Evolutionary conservation across 192 early-diverging fungal genomes (phyloP), one percentile per base, ranked within the genome.

Genomic region (Linnemannia hyalina): DNA sequence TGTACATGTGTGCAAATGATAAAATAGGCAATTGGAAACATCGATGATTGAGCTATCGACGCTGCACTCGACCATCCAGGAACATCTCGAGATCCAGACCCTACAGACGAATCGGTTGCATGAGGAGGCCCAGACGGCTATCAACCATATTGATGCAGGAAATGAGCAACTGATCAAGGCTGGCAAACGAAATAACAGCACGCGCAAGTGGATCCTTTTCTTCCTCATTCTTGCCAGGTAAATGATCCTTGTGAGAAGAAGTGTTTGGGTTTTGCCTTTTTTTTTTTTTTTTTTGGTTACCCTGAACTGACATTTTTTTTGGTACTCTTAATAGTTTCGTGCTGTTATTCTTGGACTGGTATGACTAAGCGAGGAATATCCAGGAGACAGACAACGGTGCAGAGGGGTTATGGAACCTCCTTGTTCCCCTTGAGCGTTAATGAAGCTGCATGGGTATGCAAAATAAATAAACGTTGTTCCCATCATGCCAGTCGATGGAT

Each of bases 331-430:
- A 42, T 60, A 95, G 94, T 70, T 81, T 95, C 72, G 93, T 96
- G 29, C 78, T 96, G 32, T 75, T 96, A 46, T 96, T 96, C 78
- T 85, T 96, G 76, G 95, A 96, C 75, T 96, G 95, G 95, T 96
- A 93, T 80, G 93, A 94, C 78, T 95, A 89, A 69, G 23, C n/a
- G 29, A 85, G 41, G 22, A 8, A 55, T 76, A 69, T 13, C 40
- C 3, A 35, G 13, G 18, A 52, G 18, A 22, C 20, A 18, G 49
- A 6, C 5, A 52, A 20, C 0, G 16, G 49, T 2, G 16, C 15
- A 52, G 44, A 46, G 44, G 13, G 15, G 13, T 1, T 3, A 46
- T 46, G 11, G 0, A 46, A 15, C 44, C 13, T 13, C 44, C 11
- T 46, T 46, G 38, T 40, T 40, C 38, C 38, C 38, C 38, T 40